A percentile compares a stretch with the other conserved stretches of the same genome.
Evolutionary conservation across 106 monocot species (phyloP).

Genomic region (Allium fistulosum): DNA sequence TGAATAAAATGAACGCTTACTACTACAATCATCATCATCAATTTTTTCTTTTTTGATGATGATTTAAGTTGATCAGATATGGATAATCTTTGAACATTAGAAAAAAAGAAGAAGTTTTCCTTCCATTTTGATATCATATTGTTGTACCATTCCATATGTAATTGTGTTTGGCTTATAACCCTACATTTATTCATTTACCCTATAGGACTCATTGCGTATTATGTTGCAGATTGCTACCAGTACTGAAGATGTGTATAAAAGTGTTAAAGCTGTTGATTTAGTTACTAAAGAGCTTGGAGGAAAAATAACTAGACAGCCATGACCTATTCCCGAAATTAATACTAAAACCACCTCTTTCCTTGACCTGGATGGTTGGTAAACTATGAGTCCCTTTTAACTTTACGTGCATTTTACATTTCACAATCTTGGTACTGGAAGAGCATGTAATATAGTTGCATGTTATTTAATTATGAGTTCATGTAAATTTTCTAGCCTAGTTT

Average conservation of each 20-base stretch:
- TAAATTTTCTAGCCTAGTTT: too few species aligned
- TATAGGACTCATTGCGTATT: background rate
- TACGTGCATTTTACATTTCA: background rate
- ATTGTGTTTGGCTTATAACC: too few species aligned
- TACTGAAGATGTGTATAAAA: constrained; percentile 91
- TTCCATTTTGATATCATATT: constrained; percentile 1
- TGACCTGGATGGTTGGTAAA: constrained; percentile 96
- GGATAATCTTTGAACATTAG: background rate
- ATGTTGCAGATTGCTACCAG: constrained; percentile 61
- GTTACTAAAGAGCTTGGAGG: constrained; percentile 86
- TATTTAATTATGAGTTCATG: too few species aligned
- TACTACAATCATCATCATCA: too few species aligned
- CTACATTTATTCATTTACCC: background rate
- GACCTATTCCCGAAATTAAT: constrained; percentile 86
- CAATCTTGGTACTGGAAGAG: background rate
- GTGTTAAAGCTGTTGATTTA: constrained; percentile 52
- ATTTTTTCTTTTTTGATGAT: too few species aligned
- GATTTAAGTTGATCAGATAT: background rate
- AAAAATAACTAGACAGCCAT: constrained; percentile 84
- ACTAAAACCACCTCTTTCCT: constrained; percentile 91
- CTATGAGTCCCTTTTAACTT: constrained; percentile 27
- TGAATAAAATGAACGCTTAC: too few species aligned
- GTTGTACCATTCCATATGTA: background rate
- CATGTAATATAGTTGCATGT: background rate
- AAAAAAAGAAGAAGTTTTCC: background rate